A percentile compares a stretch with the other conserved stretches of the same genome.
Evolutionary conservation across 1,284 basidiomycete species (phyloP).

Genomic region (Apiotrichum gamsii): DNA sequence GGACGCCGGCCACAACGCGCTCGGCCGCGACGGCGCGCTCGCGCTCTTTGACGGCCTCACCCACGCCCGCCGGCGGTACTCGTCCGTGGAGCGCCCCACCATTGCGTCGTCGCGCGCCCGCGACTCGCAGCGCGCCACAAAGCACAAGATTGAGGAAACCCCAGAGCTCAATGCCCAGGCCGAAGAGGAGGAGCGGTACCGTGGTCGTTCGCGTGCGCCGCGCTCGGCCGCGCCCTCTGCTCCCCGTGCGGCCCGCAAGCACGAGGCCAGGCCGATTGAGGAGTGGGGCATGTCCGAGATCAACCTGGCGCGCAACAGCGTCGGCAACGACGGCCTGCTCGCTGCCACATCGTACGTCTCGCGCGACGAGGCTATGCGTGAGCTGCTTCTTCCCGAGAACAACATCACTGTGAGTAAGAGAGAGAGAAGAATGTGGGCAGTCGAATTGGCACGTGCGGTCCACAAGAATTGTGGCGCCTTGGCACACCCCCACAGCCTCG

Average conservation of each 20-base stretch:
- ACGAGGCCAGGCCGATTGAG: not conserved
- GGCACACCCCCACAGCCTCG: not conserved
- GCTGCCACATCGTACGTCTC: constrained; percentile 9
- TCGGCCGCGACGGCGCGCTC: constrained; percentile 29
- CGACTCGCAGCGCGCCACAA: not conserved
- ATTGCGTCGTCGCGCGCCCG: not conserved
- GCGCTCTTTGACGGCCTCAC: constrained; percentile 35
- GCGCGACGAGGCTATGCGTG: constrained; percentile 29
- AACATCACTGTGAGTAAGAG: constrained; percentile 32
- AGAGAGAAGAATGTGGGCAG: too few relatives aligned
- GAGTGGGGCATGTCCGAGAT: constrained; percentile 38
- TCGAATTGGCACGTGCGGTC: not conserved
- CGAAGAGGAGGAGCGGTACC: too few relatives aligned
- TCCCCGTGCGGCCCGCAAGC: not conserved
- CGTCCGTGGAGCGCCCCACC: not conserved
- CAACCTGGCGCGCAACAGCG: constrained; percentile 30
- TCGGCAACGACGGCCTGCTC: constrained; percentile 11
- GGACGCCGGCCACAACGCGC: constrained; percentile 39
- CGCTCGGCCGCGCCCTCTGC: too few relatives aligned
- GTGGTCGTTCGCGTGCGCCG: too few relatives aligned
- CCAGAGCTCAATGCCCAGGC: too few relatives aligned
- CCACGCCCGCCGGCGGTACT: constrained; percentile 18
- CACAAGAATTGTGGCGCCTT: not conserved
- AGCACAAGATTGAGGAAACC: too few relatives aligned
- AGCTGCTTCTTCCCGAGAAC: constrained; percentile 34